Percentiles rank a stretch among this genome's conserved stretches.
phyloP scores from a whole-genome alignment of 169 alveolate species.

The Eimeria zaria region DNA sequence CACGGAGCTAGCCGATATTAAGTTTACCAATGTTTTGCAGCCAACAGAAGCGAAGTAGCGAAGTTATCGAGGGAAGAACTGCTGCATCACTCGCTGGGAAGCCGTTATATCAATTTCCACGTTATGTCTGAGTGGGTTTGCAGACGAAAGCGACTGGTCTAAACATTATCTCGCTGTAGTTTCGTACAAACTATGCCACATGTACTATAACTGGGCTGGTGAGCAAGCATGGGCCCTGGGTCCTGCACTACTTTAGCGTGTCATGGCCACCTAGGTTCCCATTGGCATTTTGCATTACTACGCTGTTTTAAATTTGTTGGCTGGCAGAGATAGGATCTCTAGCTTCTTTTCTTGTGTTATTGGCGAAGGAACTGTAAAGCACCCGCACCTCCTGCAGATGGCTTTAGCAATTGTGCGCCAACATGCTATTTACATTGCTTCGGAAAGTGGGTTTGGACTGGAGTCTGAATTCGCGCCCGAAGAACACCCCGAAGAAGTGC shows the following conservation, averaged over 20 bases:
- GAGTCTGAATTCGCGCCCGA: slow-evolving; percentile 49
- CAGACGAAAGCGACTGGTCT: slow-evolving; percentile 77
- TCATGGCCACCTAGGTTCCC: not conserved
- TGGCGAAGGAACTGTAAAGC: slow-evolving; percentile 70
- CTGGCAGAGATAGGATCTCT: not conserved
- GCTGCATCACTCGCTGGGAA: not conserved
- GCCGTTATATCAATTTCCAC: not conserved
- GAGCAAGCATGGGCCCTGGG: not conserved
- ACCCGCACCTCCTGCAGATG: slow-evolving; percentile 75
- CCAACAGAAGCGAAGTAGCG: not conserved
- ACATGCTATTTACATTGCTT: slow-evolving; percentile 53
- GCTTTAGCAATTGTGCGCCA: slow-evolving; percentile 71
- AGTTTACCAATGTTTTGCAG: not conserved
- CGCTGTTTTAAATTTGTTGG: not conserved
- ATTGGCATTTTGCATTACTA: not conserved
- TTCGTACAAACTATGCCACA: slow-evolving; percentile 69
- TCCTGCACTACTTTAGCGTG: not conserved
- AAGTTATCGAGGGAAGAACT: not conserved
- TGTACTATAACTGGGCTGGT: slow-evolving; percentile 80
- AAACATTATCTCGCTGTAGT: slow-evolving; percentile 60
- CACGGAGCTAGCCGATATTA: not conserved
- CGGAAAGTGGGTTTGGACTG: slow-evolving; percentile 67
- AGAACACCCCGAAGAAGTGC: not conserved
- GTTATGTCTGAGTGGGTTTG: not conserved
- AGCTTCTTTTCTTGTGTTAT: not conserved